Percentiles rank a stretch among this genome's conserved stretches.
Conservation (phyloP, 176 grass and related monocot genomes). For the Oryza australiensis region DNA sequence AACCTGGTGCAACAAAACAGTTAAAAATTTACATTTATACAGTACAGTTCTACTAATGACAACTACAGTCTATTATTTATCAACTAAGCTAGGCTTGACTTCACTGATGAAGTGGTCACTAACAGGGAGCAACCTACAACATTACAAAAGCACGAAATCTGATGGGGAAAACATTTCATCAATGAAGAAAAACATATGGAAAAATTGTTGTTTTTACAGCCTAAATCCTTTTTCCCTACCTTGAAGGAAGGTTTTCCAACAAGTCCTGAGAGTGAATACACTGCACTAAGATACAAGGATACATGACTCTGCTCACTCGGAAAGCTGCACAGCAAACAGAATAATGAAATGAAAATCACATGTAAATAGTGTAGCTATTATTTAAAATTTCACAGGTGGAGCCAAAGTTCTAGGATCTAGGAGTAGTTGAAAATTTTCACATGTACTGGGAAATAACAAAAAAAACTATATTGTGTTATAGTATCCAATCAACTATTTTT, state of each 20-base stretch:
- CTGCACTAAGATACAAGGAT: slow-evolving; percentile 81
- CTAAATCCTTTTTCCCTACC: slow-evolving; percentile 36
- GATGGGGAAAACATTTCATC: neutral
- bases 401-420: neutral
- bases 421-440: neutral
- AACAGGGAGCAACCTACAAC: neutral
- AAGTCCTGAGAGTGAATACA: slow-evolving; percentile 63
- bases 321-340: slow-evolving; percentile 61
- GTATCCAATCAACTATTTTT: neutral
- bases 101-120: neutral
- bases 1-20: slow-evolving; percentile 52
- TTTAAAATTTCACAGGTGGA: neutral
- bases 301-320: slow-evolving; percentile 77
- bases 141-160: slow-evolving; percentile 1
- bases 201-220: neutral
- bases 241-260: slow-evolving; percentile 70
- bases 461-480: neutral
- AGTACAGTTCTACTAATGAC: slow-evolving; percentile 7
- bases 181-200: neutral
- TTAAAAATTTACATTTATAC: slow-evolving; percentile 3
- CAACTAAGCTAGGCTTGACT: neutral
- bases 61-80: neutral
- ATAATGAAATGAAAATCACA: slow-evolving; percentile 29
- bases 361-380: neutral
- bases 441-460: neutral